A percentile compares a stretch with the other conserved stretches of the same genome.
These are phyloP conservation scores for Aspergillus coremiiformis DNA, from an alignment of 495 filamentous ascomycete species.

Conservation along the genomic window DNA sequence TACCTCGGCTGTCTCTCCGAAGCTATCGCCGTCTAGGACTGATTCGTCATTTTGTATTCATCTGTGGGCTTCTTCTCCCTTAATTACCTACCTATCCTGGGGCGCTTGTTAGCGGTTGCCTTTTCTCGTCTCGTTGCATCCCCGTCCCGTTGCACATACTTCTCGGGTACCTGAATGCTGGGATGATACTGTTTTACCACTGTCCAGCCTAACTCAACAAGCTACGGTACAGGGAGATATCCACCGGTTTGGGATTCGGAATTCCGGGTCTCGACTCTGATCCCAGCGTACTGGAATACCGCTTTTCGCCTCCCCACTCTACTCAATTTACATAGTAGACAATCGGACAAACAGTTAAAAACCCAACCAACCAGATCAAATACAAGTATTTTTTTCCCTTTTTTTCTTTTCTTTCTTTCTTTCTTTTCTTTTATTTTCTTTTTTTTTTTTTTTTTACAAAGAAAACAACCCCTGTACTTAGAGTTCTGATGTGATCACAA, in stretches of 20 bases:
- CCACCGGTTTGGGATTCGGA: neutral
- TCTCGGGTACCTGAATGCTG: conserved; percentile 2
- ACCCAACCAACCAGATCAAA: neutral
- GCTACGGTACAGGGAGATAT: neutral
- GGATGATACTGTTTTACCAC: neutral
- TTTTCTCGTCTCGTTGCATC: neutral
- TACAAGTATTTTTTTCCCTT: too few species aligned
- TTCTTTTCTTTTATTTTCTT: too few species aligned
- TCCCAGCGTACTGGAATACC: neutral
- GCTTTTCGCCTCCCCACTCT: neutral
- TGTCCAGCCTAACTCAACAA: neutral
- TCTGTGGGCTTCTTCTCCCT: neutral
- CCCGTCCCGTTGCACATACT: neutral
- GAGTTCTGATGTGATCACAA: neutral
- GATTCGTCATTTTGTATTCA: neutral
- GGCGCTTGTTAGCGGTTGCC: neutral
- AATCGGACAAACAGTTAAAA: neutral
- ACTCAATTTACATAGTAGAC: neutral
- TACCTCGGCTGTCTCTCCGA: conserved; percentile 18
- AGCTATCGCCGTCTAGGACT: conserved; percentile 1
- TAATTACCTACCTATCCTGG: neutral
- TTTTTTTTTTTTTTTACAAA: too few species aligned
- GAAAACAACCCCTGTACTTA: neutral
- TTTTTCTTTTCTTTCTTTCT: too few species aligned
- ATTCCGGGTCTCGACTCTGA: neutral